phyloP scores from a whole-genome alignment of 345 rosid genomes.

The Linum trigynum region DNA sequence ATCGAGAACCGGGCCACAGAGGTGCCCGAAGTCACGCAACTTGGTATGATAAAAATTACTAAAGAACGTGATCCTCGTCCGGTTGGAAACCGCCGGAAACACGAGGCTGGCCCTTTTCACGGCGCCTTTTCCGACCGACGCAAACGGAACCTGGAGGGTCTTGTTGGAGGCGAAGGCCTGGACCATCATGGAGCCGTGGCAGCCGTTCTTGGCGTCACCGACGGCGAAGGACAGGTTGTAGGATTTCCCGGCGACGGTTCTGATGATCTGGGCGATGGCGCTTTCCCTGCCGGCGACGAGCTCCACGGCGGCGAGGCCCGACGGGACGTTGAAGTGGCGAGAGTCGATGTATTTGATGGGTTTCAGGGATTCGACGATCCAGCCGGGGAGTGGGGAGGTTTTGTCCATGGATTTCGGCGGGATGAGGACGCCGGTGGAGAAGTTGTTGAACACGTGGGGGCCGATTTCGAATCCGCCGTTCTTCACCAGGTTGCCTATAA shows the following conservation, averaged over 20 bases:
- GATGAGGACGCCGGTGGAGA: constrained; percentile 67
- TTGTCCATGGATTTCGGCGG: constrained; percentile 43
- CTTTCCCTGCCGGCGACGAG: constrained; percentile 79
- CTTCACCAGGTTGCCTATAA: constrained; percentile 51
- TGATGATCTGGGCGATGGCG: constrained; percentile 65
- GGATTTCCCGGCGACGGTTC: constrained; percentile 34
- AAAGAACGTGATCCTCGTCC: constrained; percentile 66
- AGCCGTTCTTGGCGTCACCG: constrained; percentile 69
- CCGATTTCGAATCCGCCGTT: constrained; percentile 78
- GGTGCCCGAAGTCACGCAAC: constrained; percentile 56
- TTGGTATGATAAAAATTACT: constrained; percentile 67
- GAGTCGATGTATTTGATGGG: constrained; percentile 68
- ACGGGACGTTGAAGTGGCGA: constrained; percentile 54
- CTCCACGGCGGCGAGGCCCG: constrained; percentile 53
- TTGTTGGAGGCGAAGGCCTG: constrained; percentile 54
- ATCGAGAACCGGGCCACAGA: constrained; percentile 87
- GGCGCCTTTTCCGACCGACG: constrained; percentile 47
- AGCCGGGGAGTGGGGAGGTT: constrained; percentile 73
- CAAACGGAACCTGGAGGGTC: constrained; percentile 32
- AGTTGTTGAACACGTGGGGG: constrained; percentile 70
- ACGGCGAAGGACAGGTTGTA: constrained; percentile 47
- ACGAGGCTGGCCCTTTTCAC: constrained; percentile 33
- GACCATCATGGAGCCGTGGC: constrained; percentile 80
- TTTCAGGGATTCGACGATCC: constrained; percentile 83
- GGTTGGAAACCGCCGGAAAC: constrained; percentile 36